Percentiles rank a stretch among this genome's conserved stretches.
Conservation (phyloP, 2,329 filamentous ascomycete genomes). For the Fusarium sp. region DNA sequence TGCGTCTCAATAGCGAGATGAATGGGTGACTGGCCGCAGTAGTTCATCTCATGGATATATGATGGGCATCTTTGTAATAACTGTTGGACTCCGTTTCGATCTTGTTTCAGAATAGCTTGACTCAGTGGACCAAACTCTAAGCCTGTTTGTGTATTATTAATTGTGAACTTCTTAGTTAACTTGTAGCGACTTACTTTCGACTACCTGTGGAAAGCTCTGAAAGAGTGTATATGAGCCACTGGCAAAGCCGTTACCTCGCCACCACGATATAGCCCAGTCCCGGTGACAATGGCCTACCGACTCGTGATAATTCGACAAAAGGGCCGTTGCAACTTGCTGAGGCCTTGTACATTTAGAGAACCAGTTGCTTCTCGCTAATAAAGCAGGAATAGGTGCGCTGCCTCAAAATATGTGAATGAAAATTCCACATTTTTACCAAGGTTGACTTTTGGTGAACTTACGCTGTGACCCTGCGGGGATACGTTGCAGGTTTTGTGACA, state of each 20-base stretch:
- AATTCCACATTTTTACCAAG: too few species aligned
- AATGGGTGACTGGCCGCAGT: rapidly evolving
- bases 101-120: rapidly evolving
- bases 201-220: not conserved
- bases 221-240: not conserved
- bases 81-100: rapidly evolving
- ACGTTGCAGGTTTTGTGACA: too few species aligned
- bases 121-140: not conserved
- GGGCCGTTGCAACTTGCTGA: rapidly evolving
- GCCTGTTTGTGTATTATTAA: too few species aligned
- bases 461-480: not conserved
- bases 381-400: not conserved
- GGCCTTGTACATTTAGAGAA: rapidly evolving
- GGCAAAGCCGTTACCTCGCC: too few species aligned
- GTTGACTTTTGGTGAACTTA: not conserved
- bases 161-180: too few species aligned
- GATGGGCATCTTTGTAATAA: not conserved
- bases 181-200: too few species aligned
- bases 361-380: not conserved
- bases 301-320: rapidly evolving
- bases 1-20: not conserved
- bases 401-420: too few species aligned
- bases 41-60: not conserved
- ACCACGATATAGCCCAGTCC: not conserved
- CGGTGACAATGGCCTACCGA: not conserved